Evolutionary conservation across 2,329 filamentous ascomycete genomes (phyloP), one percentile per base, ranked within the genome.

Genomic region (Blastomyces gilchristii): DNA sequence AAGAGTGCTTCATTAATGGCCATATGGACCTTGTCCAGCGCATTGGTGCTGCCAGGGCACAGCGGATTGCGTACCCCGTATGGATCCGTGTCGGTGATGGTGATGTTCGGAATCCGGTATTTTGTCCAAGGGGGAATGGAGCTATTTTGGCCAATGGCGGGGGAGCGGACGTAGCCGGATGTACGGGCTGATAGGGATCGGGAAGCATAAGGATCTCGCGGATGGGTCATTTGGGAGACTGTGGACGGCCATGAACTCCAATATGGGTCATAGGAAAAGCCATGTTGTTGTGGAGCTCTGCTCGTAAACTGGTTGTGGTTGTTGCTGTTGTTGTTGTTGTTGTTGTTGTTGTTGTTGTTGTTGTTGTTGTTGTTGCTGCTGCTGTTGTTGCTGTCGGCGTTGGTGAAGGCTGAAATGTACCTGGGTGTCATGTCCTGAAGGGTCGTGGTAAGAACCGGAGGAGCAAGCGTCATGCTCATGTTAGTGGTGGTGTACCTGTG

Each of bases 91-190:
- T 65, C 64, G 18, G 64, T 65, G 25, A 65, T 61, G 25, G 62
- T 63, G n/a, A 65, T 65, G 16, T 50, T 59, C n/a, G 64, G 64
- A 37, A 65, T 58, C 41, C 58, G 62, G 39, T 64, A 64, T 11
- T 45, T 25, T 57, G 59, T 61, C 64, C 60, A 65, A 18, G 47
- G 56, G 34, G 22, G 5, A 7, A 39, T 5, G 7, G 53, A 2
- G 43, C 3, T 11, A n/a, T 28, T 47, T 58, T 59, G 34, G n/a
- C 37, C 54, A 25, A 61, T 52, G 59, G 62, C 16, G 71, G 70
- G 72, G 67, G 74, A 49, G 69, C 70, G 50, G 65, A 63, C 47
- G 47, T 61, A 52, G 47, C 59, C 11, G 5, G 47, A 8, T 25
- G 59, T 5, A 59, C 9, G 50, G n/a, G 59, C 1, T 6, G 47